A percentile compares a stretch with the other conserved stretches of the same genome.
Evolutionary conservation across 176 grass and related monocot genomes (phyloP).

Genomic region (Elaeis guineensis): DNA sequence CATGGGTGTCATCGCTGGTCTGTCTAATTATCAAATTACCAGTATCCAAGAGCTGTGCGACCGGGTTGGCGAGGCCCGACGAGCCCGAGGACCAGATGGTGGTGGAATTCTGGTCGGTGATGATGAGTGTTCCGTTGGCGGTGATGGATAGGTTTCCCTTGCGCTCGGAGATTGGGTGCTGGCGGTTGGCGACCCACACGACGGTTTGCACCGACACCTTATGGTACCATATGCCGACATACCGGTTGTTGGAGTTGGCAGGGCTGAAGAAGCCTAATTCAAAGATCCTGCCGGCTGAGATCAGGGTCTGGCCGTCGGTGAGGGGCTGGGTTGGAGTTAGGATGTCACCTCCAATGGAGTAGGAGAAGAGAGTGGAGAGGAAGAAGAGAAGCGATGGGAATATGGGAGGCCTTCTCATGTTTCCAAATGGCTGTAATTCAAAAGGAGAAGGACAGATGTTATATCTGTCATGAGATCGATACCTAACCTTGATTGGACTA

Average conservation of each 20-base stretch:
- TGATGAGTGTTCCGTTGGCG: not conserved
- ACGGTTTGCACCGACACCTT: conserved; percentile 35
- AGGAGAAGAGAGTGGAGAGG: not conserved
- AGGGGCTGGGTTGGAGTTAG: not conserved
- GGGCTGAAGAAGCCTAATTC: conserved; percentile 16
- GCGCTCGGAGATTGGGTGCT: not conserved
- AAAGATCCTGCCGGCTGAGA: not conserved
- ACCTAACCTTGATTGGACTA: too few relatives aligned
- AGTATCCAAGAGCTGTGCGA: conserved; percentile 4
- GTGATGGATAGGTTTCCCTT: not conserved
- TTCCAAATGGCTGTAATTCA: too few relatives aligned
- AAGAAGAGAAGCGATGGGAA: not conserved
- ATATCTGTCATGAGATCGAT: too few relatives aligned
- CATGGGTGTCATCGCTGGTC: not conserved
- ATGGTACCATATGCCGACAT: conserved; percentile 12
- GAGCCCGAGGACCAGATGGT: conserved; percentile 1
- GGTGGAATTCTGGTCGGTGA: conserved; percentile 3
- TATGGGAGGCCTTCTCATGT: too few relatives aligned
- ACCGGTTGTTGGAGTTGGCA: not conserved
- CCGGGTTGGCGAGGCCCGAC: not conserved
- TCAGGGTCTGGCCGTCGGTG: not conserved
- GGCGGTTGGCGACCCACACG: conserved; percentile 10
- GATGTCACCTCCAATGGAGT: not conserved
- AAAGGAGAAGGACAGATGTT: too few relatives aligned
- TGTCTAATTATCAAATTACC: not conserved